Base-by-base conservation (phyloP, 2,329 filamentous ascomycete genomes). In the Simplicillium sp. region DNA sequence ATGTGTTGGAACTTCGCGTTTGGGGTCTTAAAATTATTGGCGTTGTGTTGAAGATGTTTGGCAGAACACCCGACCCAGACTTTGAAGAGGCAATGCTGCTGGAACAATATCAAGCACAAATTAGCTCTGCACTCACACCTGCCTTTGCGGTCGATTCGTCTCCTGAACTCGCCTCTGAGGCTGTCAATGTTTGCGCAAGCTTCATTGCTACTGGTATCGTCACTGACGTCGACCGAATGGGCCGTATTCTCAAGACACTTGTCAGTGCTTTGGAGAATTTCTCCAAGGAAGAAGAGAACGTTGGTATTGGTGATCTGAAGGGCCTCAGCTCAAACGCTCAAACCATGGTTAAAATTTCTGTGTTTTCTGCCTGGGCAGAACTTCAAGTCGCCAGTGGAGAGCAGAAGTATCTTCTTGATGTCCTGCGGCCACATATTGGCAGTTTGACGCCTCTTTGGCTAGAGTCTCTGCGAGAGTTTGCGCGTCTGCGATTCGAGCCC, bases 131-230 rank as follows among this genome's bases (percentile, higher is more conserved):
- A 1, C 71, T 98, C 46, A 98, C 94, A 0, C 92, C 92, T 3
- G 94, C 92, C 0, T 98, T 98, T 63, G 89, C 92, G 1, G 83
- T 82, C 3, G 92, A 98, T 59, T 98, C 92, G 0, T 96, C 90
- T 1, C 89, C 94, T 1, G 92, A 98, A 59, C 71, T 98, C 13
- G 94, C 92, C 7, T 89, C 92, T 0, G 90, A 96, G 57, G 92
- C 94, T 13, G 87, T 98, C 48, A 94, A 94, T 53, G 92, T 98
- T 7, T 98, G 92, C 54, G 92, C 90, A n/a, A 88, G 86, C 2
- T 98, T 98, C 62, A 94, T 98, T 54, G 85, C 90, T 0, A 96
- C 90, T 0, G 92, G 92, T 12, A 97, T 98, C 41, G 92, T 98
- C 8, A 96, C 88, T 1, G 92, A 97, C 60, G 80, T 97, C 8